phyloP scores from a whole-genome alignment of 2,329 filamentous ascomycete genomes.

The Penicillium olsonii region DNA sequence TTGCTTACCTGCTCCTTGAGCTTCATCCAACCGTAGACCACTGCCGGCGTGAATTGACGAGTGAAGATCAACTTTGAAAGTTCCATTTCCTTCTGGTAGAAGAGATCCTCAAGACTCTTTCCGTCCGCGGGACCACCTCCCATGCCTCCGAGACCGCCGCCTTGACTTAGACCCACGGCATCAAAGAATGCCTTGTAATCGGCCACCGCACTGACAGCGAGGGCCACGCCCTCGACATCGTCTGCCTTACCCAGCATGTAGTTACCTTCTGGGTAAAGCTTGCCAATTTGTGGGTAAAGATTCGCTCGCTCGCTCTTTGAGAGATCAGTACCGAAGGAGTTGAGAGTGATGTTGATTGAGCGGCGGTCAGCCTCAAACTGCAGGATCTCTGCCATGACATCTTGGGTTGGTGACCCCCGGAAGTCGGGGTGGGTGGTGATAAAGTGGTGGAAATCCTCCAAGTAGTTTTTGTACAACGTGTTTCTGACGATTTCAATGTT shows the following conservation, averaged over 20 bases:
- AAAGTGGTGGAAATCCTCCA: constrained; percentile 96
- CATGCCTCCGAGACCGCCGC: constrained; percentile 74
- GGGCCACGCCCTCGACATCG: constrained; percentile 87
- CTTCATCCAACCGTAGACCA: constrained; percentile 98
- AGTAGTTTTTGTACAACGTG: constrained; percentile 98
- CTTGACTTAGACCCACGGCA: constrained; percentile 76
- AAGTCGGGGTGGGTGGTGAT: constrained; percentile 88
- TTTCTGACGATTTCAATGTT: constrained; percentile 99
- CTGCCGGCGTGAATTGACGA: constrained; percentile 88
- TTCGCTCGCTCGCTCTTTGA: constrained; percentile 93
- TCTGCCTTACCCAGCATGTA: constrained; percentile 94
- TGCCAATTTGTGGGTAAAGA: constrained; percentile 89
- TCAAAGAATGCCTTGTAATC: constrained; percentile 98
- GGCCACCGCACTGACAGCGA: constrained; percentile 87
- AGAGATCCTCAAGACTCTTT: constrained; percentile 92
- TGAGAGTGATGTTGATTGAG: constrained; percentile 98
- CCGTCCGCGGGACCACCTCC: constrained; percentile 72
- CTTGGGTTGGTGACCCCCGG: constrained; percentile 81
- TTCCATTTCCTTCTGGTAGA: constrained; percentile 99
- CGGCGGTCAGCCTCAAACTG: constrained; percentile 96
- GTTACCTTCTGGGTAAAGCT: constrained; percentile 89
- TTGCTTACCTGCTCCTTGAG: constrained; percentile 84
- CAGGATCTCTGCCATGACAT: constrained; percentile 93
- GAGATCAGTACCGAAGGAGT: constrained; percentile 96
- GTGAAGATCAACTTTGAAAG: constrained; percentile 95